Base-by-base conservation (phyloP, 2,329 filamentous ascomycete species). In the Nannizzia gypsea region DNA sequence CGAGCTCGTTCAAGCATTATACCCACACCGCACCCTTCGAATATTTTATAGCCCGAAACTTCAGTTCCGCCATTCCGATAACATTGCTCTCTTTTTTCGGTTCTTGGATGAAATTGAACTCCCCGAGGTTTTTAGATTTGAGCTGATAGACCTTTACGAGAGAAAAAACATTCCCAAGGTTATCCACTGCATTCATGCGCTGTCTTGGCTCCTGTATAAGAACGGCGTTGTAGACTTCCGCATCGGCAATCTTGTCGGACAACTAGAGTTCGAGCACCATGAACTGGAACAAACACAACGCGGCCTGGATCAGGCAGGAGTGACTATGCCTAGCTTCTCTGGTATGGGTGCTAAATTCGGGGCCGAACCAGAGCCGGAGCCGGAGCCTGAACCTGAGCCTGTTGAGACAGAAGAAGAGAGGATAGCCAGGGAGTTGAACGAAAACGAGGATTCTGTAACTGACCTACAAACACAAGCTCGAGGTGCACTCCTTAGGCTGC, bases 121-220 rank as follows among this genome's bases (percentile, higher is more conserved):
- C 2, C 93, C 93, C 1, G 95, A 99, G 67, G 81, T 99, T 17
- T 99, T 99, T 73, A 85, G 92, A 60, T 99, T 99, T 72, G 93
- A 99, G 72, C 80, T 97, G 52, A 95, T 97, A 64, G 93, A 99
- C 73, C 77, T 99, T 11, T 99, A 99, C 77, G 95, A 99, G 74
- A 99, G 97, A 79, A 99, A 99, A 76, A 99, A 99, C 68, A 95
- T 97, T 1, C 93, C 93, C 3, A 99, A 97, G 73, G 95, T 97
- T 70, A 99, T 99, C 63, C 95, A 99, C 76, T 99, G 93, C 71
- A 93, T 99, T 58, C 93, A 99, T 69, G 93, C 93, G 0, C 78
- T 99, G 17, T 97, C 92, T 71, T 99, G 92, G 90, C 80, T 99
- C n/a, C 80, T 99, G 9, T 96, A 89, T 73, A 87, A 93, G 56